Conservation (phyloP, 129 eudicot genomes). For the Saussurea involucrata region DNA sequence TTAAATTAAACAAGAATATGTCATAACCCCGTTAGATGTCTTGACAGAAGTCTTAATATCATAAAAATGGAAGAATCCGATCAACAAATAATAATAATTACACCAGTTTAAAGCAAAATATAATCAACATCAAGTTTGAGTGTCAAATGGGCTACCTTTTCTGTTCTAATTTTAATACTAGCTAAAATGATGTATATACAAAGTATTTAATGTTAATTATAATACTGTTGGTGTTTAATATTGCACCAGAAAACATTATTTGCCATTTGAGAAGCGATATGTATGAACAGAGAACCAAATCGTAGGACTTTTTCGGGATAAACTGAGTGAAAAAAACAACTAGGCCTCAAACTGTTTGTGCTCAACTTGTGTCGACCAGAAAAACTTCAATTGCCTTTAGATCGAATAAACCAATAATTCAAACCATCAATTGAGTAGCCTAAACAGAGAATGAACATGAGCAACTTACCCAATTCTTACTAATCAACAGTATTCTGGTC, state of each 20-base stretch:
- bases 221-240: not conserved
- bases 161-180: not conserved
- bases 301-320: not conserved
- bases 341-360: not conserved
- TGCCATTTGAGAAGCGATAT: not conserved
- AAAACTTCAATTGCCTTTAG: not conserved
- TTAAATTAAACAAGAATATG: not conserved
- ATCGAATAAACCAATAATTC: not conserved
- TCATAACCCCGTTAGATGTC: not conserved
- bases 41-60: not conserved
- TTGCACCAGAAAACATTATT: not conserved
- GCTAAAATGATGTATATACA: not conserved
- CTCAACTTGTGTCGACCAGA: not conserved
- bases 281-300: not conserved
- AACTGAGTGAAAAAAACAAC: not conserved
- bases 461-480: constrained; percentile 11
- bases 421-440: not conserved
- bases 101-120: not conserved
- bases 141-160: not conserved
- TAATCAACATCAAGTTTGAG: constrained; percentile 4
- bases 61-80: not conserved
- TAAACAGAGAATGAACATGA: constrained; percentile 13
- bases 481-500: constrained; percentile 3
- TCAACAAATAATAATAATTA: not conserved
- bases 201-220: not conserved